These are phyloP conservation scores for Phytophthora europaea DNA, from an alignment of 352 stramenopile species.

Conservation along the genomic window DNA sequence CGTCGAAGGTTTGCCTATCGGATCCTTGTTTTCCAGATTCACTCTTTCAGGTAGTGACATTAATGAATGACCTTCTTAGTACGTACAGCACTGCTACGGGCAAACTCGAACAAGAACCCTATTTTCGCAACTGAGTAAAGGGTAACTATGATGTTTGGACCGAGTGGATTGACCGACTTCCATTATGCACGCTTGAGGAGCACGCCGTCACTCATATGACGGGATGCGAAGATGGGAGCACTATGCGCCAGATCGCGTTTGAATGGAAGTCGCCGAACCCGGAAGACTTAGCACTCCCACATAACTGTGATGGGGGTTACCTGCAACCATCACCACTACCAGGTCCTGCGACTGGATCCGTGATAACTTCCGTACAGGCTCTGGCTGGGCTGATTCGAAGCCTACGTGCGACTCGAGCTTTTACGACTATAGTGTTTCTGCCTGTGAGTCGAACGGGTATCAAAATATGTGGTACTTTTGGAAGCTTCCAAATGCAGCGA, in stretches of 20 bases:
- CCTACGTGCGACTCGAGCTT: constrained; percentile 45
- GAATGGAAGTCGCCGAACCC: constrained; percentile 39
- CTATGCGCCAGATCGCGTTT: constrained; percentile 29
- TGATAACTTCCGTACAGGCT: constrained; percentile 30
- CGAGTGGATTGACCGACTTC: constrained; percentile 40
- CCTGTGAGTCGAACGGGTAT: constrained; percentile 26
- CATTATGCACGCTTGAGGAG: constrained; percentile 38
- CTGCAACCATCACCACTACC: constrained; percentile 36
- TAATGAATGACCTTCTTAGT: constrained; percentile 40
- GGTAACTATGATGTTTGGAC: constrained; percentile 45
- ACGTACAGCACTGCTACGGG: constrained; percentile 21
- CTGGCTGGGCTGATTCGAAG: constrained; percentile 30
- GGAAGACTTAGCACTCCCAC: constrained; percentile 29
- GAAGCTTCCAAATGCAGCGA: constrained; percentile 28
- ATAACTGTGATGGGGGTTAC: constrained; percentile 48
- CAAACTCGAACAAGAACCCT: constrained; percentile 18
- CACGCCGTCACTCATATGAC: constrained; percentile 31
- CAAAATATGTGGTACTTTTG: constrained; percentile 36
- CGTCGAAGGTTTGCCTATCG: constrained; percentile 28
- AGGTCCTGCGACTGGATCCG: constrained; percentile 45
- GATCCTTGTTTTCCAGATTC: constrained; percentile 37
- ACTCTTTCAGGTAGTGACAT: constrained; percentile 44
- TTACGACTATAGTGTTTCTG: constrained; percentile 41
- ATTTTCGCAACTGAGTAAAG: constrained; percentile 47
- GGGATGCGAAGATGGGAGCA: constrained; percentile 33